Base-by-base conservation (phyloP, 805 yeast species). In the Pichia deserticola region DNA sequence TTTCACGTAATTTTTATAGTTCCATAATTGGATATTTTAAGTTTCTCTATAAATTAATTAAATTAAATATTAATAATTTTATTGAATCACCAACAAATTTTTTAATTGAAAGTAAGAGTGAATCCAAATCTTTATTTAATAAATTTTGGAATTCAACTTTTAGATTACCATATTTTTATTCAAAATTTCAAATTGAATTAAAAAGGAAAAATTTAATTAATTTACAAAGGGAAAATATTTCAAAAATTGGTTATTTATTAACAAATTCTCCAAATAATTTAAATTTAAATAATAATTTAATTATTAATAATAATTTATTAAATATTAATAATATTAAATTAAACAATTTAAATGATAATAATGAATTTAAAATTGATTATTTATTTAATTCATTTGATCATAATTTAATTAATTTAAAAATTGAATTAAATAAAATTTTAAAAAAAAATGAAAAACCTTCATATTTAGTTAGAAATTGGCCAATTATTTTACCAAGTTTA, bases 131-230 rank as follows among this genome's bases (percentile, higher is more conserved):
- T 4, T 35, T 56, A 4, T 54, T 56, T 9, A 51, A 44, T 28
- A 37, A 47, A 10, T 70, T 63, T 46, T 25, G 65, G 6, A 48
- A 57, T 4, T 54, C 68, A 1, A 63, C 71, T 0, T 27, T 72
- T 9, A 69, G 70, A 6, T 53, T 70, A 0, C 78, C 78, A 4
- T 60, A 66, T 20, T 55, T 56, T 35, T 65, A 70, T 10, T 53
- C 72, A 0, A 56, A 54, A 25, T 57, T 63, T 30, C 69, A 69
- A 36, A 41, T 63, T 47, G 50, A 58, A 43, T 7, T 37, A 4
- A 57, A 65, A 48, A 60, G 67, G 45, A 54, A 46, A 3, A 33
- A 54, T 13, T 39, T 67, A 40, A 27, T 39, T 0, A 32, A 52
- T 1, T 50, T 68, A 15, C 65, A 66, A 47, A 51, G 52, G 3